Conservation (phyloP, 495 filamentous ascomycete genomes). For the Aspergillus taichungensis region DNA sequence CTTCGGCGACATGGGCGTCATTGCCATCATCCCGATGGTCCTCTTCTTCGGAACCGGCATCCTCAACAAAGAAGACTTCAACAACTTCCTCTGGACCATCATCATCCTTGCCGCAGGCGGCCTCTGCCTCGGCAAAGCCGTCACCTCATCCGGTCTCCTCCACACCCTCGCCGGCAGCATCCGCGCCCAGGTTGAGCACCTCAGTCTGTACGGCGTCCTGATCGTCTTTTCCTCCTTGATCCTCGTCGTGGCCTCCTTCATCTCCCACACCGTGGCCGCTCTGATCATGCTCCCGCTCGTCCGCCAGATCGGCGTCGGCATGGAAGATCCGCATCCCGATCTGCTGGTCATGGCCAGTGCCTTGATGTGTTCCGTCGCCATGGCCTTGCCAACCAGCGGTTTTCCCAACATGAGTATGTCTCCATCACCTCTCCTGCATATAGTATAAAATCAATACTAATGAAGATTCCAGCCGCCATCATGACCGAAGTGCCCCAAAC, state of each 20-base stretch:
- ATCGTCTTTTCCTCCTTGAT: conserved; percentile 81
- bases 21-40: conserved; percentile 91
- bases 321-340: conserved; percentile 88
- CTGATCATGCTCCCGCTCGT: conserved; percentile 92
- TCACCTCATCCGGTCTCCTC: conserved; percentile 87
- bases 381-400: conserved; percentile 89
- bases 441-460: conserved; percentile 14
- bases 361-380: conserved; percentile 62
- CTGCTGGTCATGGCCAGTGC: conserved; percentile 82
- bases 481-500: conserved; percentile 96
- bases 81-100: conserved; percentile 99
- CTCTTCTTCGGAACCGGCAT: conserved; percentile 97
- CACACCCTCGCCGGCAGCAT: conserved; percentile 76
- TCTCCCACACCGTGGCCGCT: conserved; percentile 93
- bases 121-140: conserved; percentile 85
- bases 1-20: conserved; percentile 97
- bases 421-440: conserved; percentile 1
- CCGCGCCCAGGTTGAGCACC: conserved; percentile 58
- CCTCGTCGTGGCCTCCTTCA: conserved; percentile 92
- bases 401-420: conserved; percentile 99
- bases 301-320: conserved; percentile 67
- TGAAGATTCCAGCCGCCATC: conserved; percentile 63
- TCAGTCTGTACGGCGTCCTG: conserved; percentile 80
- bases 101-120: conserved; percentile 97
- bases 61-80: conserved; percentile 98